Evolutionary conservation across 306 rosid genomes (phyloP), one percentile per base, ranked within the genome.

Genomic region (Lithocarpus polystachyus): DNA sequence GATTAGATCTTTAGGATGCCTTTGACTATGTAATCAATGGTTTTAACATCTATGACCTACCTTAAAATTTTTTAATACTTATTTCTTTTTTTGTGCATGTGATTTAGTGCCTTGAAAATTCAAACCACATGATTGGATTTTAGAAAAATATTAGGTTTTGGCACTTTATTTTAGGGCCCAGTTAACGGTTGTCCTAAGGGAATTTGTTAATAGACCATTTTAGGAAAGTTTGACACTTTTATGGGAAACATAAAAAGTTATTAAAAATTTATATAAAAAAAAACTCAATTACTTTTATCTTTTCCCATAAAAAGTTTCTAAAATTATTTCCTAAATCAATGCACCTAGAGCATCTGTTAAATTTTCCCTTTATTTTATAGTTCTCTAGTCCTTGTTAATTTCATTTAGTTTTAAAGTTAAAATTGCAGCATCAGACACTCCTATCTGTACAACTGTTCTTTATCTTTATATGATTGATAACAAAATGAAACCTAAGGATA

Each of bases 401-500:
- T 76, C 57, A 13, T 73, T 65, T 60, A 60, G 19, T 56, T 40
- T 35, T 35, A 35, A 35, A 35, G 40, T 35, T 35, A 35, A 53
- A 35, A 57, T 37, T 43, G 29, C 18, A 75, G n/a, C 35, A 52
- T 81, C 19, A 35, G 40, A 57, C 54, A 65, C 53, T 18, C 45
- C 69, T 24, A 28, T 77, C 48, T 67, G 12, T 65, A 40, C 75
- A 75, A 70, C 81, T 59, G 55, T 40, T 15, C 33, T 12, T 12
- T 24, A 24, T 60, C 19, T 60, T 60, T 24, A 14, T 60, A 13
- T 5, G 19, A 24, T 61, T 61, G 8, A 26, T 17, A 13, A 24
- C 26, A 61, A 14, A 24, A 12, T 26, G 68, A 26, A 61, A 23
- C 15, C 3, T 26, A 26, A 26, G 37, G 31, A 26, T 26, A 64